phyloP scores from a whole-genome alignment of 2,329 filamentous ascomycete genomes.

The Claviceps monticola region DNA sequence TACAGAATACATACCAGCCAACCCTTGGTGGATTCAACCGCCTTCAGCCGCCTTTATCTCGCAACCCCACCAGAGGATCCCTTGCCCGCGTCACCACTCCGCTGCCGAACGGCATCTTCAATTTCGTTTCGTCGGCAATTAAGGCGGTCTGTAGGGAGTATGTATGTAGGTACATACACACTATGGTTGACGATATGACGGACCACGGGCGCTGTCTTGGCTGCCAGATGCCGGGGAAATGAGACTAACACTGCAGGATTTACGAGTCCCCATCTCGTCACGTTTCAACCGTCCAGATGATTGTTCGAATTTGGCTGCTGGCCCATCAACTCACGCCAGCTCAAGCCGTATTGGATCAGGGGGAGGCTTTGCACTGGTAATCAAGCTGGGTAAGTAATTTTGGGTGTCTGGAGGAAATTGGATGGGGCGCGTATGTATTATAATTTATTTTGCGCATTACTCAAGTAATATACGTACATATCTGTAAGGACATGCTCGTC shows the following conservation, averaged over 20 bases:
- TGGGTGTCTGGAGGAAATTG: not conserved
- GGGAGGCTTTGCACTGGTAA: not conserved
- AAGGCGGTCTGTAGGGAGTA: not conserved
- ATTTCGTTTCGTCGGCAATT: not conserved
- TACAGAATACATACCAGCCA: too few relatives aligned
- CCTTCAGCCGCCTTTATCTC: too few relatives aligned
- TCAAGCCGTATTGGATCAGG: not conserved
- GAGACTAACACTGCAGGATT: not conserved
- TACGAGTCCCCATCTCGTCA: not conserved
- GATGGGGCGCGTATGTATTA: not conserved
- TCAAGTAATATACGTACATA: not conserved
- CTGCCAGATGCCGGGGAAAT: not conserved
- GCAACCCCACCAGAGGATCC: not conserved
- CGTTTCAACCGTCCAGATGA: not conserved
- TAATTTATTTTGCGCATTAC: not conserved
- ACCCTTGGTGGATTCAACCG: too few relatives aligned
- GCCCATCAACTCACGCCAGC: not conserved
- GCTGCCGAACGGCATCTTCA: not conserved
- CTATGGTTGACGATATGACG: not conserved
- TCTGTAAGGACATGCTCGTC: not conserved
- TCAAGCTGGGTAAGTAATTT: not conserved
- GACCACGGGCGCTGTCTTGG: not conserved
- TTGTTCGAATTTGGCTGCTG: not conserved
- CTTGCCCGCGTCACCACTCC: not conserved
- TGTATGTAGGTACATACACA: too few relatives aligned